Evolutionary conservation across 2,329 filamentous ascomycete genomes (phyloP).

Genomic region (Aspergillus cejpii): DNA sequence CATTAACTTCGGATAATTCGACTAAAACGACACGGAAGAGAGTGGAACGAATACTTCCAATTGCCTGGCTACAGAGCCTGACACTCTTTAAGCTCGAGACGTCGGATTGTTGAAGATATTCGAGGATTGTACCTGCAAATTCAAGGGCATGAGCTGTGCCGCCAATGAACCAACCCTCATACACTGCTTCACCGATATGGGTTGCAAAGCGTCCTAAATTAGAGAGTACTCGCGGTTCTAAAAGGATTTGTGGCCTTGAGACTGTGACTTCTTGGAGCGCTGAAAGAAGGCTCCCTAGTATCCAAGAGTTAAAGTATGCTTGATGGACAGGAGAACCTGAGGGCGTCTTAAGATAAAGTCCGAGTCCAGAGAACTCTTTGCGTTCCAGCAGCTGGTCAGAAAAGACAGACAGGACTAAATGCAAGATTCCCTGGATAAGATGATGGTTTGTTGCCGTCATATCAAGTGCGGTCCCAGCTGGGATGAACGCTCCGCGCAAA

Average conservation of each 20-base stretch:
- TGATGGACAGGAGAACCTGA: constrained; percentile 92
- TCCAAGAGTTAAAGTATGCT: constrained; percentile 87
- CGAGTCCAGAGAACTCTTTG: constrained; percentile 86
- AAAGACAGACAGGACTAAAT: constrained; percentile 73
- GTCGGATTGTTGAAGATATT: constrained; percentile 82
- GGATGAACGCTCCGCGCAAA: constrained; percentile 57
- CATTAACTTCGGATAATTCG: constrained; percentile 75
- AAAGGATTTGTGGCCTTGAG: constrained; percentile 62
- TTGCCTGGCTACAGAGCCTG: constrained; percentile 79
- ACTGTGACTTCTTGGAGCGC: constrained; percentile 65
- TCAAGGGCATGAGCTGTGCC: constrained; percentile 78
- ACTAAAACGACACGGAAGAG: constrained; percentile 75
- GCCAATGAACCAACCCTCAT: constrained; percentile 93
- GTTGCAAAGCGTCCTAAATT: constrained; percentile 76
- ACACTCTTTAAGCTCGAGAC: constrained; percentile 77
- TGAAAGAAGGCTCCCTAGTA: constrained; percentile 67
- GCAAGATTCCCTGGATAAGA: constrained; percentile 68
- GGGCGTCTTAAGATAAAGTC: constrained; percentile 77
- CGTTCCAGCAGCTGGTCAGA: constrained; percentile 75
- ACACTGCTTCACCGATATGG: constrained; percentile 82
- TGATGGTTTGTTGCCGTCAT: constrained; percentile 53
- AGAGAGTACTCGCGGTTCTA: constrained; percentile 74
- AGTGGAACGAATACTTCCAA: constrained; percentile 65
- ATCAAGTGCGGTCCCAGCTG: constrained; percentile 27
- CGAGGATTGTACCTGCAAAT: constrained; percentile 74